Evolutionary conservation across 768 basidiomycete species (phyloP).

Genomic region (Pleurotus pulmonarius): DNA sequence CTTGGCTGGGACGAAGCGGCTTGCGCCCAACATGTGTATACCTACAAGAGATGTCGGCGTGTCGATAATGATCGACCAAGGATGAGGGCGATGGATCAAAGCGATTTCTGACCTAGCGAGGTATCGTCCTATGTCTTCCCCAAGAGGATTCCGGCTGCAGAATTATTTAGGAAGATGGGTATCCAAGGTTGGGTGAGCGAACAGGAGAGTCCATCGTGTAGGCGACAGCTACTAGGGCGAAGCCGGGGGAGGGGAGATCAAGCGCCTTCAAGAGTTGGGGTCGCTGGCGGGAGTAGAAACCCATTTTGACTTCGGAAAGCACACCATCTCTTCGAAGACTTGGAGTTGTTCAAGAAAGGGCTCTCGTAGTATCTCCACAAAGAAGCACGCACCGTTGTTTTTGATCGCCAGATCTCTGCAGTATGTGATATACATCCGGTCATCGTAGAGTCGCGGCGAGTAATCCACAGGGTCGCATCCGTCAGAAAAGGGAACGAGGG

Average conservation of each 20-base stretch:
- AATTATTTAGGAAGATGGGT: too few relatives aligned
- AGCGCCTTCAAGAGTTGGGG: too few relatives aligned
- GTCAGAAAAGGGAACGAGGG: slow-evolving; percentile 71
- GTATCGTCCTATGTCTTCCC: slow-evolving; percentile 40
- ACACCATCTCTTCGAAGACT: slow-evolving; percentile 38
- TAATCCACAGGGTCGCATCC: slow-evolving; percentile 74
- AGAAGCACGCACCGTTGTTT: slow-evolving; percentile 28
- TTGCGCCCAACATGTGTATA: slow-evolving; percentile 14
- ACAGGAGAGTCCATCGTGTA: too few relatives aligned
- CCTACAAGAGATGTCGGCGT: slow-evolving; percentile 90
- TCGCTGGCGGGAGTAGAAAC: neutral
- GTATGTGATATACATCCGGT: slow-evolving; percentile 22
- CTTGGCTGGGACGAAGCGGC: slow-evolving; percentile 2
- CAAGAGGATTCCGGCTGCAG: too few relatives aligned
- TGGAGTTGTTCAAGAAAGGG: neutral
- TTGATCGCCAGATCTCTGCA: slow-evolving; percentile 42
- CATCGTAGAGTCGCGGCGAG: slow-evolving; percentile 18
- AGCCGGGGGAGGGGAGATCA: too few relatives aligned
- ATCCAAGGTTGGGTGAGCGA: too few relatives aligned
- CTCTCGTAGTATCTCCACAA: neutral
- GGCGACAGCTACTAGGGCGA: too few relatives aligned
- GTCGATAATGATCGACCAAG: slow-evolving; percentile 86
- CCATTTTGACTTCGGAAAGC: slow-evolving; percentile 34
- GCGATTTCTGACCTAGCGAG: slow-evolving; percentile 74
- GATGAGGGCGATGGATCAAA: slow-evolving; percentile 84